phyloP scores from a whole-genome alignment of 2,329 filamentous ascomycete species.

The Phoma sp. region DNA sequence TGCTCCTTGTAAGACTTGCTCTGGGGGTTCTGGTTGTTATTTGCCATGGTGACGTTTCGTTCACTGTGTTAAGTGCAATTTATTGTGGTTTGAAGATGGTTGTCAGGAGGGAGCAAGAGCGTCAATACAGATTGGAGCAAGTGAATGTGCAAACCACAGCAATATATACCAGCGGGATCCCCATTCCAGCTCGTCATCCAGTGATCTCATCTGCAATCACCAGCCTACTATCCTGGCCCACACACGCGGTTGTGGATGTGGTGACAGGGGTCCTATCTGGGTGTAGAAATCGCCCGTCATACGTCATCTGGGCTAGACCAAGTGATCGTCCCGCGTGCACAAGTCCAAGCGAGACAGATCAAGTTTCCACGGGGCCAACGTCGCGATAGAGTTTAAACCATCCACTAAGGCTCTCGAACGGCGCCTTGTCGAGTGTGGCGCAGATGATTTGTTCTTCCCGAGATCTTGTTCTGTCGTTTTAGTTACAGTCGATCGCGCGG shows the following conservation, averaged over 20 bases:
- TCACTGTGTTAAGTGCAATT: neutral
- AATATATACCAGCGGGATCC: constrained; percentile 6
- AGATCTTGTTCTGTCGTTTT: constrained; percentile 3
- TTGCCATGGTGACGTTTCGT: constrained; percentile 7
- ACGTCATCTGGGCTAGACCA: constrained; percentile 29
- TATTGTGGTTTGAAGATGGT: neutral
- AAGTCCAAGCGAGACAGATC: constrained; percentile 15
- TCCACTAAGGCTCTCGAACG: constrained; percentile 4
- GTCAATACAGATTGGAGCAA: neutral
- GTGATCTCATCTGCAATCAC: constrained; percentile 21
- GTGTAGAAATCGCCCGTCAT: constrained; percentile 3
- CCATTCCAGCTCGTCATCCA: constrained; percentile 12
- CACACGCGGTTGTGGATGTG: constrained; percentile 1
- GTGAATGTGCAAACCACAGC: neutral
- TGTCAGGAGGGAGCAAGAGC: neutral
- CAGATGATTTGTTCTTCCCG: neutral
- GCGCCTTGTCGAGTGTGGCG: constrained; percentile 5
- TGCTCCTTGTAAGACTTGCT: constrained; percentile 42
- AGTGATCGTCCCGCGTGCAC: constrained; percentile 29
- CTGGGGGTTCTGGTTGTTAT: constrained; percentile 5
- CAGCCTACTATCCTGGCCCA: constrained; percentile 13
- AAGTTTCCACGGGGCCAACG: constrained; percentile 10
- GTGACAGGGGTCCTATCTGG: constrained; percentile 10
- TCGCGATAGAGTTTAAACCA: constrained; percentile 4
- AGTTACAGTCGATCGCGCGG: neutral